Base-by-base conservation (phyloP, 2,329 filamentous ascomycete species). In the Alternaria gaisen region DNA sequence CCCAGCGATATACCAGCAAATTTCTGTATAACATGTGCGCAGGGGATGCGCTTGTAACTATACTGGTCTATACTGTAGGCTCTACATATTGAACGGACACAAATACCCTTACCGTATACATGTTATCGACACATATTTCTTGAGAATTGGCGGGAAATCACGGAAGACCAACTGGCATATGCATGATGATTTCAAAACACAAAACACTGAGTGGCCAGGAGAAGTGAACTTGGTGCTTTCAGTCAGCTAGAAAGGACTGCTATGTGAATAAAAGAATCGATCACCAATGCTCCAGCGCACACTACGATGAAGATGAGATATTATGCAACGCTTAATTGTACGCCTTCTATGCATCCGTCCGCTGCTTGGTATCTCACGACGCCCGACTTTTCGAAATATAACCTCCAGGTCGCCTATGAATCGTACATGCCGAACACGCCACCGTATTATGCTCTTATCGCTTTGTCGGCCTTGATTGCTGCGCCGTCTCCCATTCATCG, bases 401-500 rank as follows among this genome's bases (percentile, higher is more conserved):
- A 59, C 60, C 38, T 44, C 58, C 57, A 65, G 50, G 60, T 58
- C 28, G 22, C 60, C 54, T 60, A 50, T 56, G 48, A 61, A 65
- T 61, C 53, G 57, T 65, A 67, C 59, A 65, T 64, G 48, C 60
- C 54, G 40, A 47, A 41, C 36, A 16, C 46, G 42, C 43, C 30
- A 24, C 32, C n/a, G 22, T n/a, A 40, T 56, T 54, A 41, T 53
- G 5, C 26, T 24, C 38, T 67, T 56, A 72, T 64, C 70, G 67
- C 68, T 69, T 74, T 11, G 68, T 63, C 8, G 72, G 65, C 53
- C 66, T 67, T 28, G 69, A 58, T 32, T 72, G 71, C 66, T 72
- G 72, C 10, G 70, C 58, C 36, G 69, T 69, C 63, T 88, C 82
- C 77, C 86, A 86, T 63, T 85, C 84, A 30, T 83, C 82, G 60